phyloP scores from a whole-genome alignment of 2,329 filamentous ascomycete species.

The Westerdykella aurantiaca region DNA sequence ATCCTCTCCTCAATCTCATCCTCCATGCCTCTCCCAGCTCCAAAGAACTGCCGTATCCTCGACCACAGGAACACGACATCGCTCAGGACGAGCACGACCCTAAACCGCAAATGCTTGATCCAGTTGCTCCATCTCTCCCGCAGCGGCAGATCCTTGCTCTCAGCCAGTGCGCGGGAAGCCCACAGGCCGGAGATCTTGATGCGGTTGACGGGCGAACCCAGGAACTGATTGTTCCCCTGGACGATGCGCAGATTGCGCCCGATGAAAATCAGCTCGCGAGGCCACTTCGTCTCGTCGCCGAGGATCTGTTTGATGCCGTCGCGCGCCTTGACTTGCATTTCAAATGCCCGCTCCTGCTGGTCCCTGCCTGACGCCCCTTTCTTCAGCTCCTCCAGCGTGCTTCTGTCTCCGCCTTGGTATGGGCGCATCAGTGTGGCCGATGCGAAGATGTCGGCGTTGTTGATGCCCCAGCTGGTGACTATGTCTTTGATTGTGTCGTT shows the following conservation, averaged over 20 bases:
- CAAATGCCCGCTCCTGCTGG: conserved; percentile 59
- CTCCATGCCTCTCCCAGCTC: conserved; percentile 79
- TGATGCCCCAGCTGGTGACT: conserved; percentile 78
- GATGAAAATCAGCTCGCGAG: conserved; percentile 86
- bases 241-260: conserved; percentile 89
- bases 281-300: conserved; percentile 80
- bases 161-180: conserved; percentile 77
- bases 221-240: conserved; percentile 85
- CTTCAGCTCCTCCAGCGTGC: conserved; percentile 56
- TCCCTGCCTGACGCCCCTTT: conserved; percentile 51
- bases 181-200: conserved; percentile 91
- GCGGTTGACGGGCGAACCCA: conserved; percentile 81
- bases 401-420: conserved; percentile 76
- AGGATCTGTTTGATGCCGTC: conserved; percentile 73
- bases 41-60: conserved; percentile 70
- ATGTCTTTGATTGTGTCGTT: conserved; percentile 70
- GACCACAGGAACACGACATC: conserved; percentile 81
- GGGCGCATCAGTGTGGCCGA: conserved; percentile 84
- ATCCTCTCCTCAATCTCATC: conserved; percentile 87
- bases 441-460: conserved; percentile 84
- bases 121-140: conserved; percentile 61
- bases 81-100: conserved; percentile 64
- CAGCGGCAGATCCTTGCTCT: conserved; percentile 61
- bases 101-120: conserved; percentile 76
- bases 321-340: conserved; percentile 70